Evolutionary conservation across 371 early-diverging fungal genomes (phyloP).

Genomic region (Coemansia sp.): DNA sequence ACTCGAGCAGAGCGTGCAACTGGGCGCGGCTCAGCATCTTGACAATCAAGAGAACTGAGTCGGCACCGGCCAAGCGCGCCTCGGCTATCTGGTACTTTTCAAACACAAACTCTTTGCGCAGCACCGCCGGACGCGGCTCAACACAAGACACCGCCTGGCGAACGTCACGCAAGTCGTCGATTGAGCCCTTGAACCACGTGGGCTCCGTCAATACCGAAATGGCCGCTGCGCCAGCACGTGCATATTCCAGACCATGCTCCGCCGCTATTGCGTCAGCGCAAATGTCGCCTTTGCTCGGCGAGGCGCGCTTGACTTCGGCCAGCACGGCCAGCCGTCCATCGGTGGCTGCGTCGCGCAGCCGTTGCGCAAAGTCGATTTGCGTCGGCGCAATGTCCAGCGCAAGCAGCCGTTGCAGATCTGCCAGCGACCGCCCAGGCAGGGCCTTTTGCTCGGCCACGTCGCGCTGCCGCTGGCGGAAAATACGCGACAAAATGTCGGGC

Average conservation of each 20-base stretch:
- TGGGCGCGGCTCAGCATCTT: conserved; percentile 79
- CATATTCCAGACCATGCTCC: conserved; percentile 80
- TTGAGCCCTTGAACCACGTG: conserved; percentile 93
- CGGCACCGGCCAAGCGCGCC: conserved; percentile 88
- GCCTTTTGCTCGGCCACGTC: conserved; percentile 75
- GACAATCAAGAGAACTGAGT: conserved; percentile 93
- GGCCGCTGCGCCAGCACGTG: conserved; percentile 83
- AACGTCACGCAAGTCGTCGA: conserved; percentile 86
- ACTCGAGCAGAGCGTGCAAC: conserved; percentile 65
- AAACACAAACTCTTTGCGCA: conserved; percentile 96
- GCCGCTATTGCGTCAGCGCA: conserved; percentile 78
- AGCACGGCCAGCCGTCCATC: conserved; percentile 65
- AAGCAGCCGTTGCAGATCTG: conserved; percentile 68
- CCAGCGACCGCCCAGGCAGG: conserved; percentile 69
- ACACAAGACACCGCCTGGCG: conserved; percentile 61
- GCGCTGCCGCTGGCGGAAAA: conserved; percentile 67
- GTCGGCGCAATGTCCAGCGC: conserved; percentile 65
- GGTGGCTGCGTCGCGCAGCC: conserved; percentile 58
- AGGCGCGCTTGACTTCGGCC: conserved; percentile 97
- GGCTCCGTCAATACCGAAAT: conserved; percentile 97
- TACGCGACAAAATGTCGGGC: conserved; percentile 45
- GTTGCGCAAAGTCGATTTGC: conserved; percentile 71
- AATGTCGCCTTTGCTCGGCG: conserved; percentile 94
- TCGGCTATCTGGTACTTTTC: conserved; percentile 94
- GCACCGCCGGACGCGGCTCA: conserved; percentile 74